Evolutionary conservation across 2,329 filamentous ascomycete species (phyloP).

Genomic region (Verticillium alfalfae): DNA sequence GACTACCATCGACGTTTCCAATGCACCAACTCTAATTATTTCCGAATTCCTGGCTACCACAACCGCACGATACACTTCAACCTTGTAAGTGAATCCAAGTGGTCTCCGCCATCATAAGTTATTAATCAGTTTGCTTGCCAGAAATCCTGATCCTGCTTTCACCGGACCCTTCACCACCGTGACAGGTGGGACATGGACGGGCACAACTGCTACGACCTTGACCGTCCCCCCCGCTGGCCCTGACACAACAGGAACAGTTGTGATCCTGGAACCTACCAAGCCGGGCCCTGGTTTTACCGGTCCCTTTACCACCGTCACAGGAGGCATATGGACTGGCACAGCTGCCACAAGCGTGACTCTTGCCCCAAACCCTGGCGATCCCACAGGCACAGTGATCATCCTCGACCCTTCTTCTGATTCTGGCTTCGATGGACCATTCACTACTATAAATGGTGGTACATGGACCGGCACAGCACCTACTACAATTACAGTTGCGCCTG

Average conservation of each 20-base stretch:
- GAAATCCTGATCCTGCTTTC: not conserved
- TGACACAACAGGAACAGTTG: not conserved
- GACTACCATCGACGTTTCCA: not conserved
- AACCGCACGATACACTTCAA: not conserved
- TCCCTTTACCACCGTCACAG: conserved; percentile 1
- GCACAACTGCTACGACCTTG: not conserved
- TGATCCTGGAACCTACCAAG: not conserved
- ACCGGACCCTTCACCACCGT: not conserved
- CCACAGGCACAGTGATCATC: not conserved
- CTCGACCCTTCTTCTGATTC: not conserved
- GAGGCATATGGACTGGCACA: not conserved
- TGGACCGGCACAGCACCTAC: not conserved
- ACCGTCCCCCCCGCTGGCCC: not conserved
- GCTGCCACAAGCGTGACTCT: not conserved
- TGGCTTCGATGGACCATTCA: not conserved
- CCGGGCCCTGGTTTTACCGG: not conserved
- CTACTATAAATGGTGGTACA: not conserved
- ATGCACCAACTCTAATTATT: not conserved
- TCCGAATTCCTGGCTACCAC: not conserved
- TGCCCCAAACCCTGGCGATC: not conserved
- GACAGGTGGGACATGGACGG: not conserved
- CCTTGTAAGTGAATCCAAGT: not conserved
- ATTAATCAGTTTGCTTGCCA: no score
- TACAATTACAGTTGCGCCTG: not conserved
- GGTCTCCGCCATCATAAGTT: not conserved